Evolutionary conservation across 768 basidiomycete species (phyloP).

Genomic region (Lactifluus subvellereus): DNA sequence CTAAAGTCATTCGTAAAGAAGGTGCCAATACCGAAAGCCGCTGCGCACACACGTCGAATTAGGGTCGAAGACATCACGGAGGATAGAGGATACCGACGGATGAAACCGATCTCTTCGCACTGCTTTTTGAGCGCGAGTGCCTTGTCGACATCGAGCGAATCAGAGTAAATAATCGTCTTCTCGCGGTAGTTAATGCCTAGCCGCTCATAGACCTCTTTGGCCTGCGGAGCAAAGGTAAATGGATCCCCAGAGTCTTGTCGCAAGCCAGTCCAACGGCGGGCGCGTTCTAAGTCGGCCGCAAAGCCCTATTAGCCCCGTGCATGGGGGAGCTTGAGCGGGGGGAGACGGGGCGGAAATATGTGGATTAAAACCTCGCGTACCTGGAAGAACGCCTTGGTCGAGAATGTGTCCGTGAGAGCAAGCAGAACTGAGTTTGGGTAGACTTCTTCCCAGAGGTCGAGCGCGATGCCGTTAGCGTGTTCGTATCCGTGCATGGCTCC

Average conservation of each 20-base stretch:
- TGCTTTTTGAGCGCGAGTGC: conserved; percentile 64
- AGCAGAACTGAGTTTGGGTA: conserved; percentile 54
- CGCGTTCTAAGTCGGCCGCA: conserved; percentile 47
- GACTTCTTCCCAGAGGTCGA: conserved; percentile 83
- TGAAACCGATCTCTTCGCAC: conserved; percentile 67
- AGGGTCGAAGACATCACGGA: conserved; percentile 4
- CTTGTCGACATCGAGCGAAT: conserved; percentile 67
- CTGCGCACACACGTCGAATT: conserved; percentile 35
- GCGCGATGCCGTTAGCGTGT: conserved; percentile 60
- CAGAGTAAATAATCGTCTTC: conserved; percentile 81
- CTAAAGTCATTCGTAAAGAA: conserved; percentile 86
- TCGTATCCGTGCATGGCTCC: conserved; percentile 83
- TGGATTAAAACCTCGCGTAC: conserved; percentile 32
- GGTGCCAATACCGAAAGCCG: conserved; percentile 91
- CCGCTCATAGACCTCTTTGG: conserved; percentile 62
- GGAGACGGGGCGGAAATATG: not conserved
- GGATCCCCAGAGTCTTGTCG: conserved; percentile 96
- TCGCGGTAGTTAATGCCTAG: conserved; percentile 60
- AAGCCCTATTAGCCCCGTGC: conserved; percentile 46
- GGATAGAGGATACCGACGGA: conserved; percentile 36
- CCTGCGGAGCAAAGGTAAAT: conserved; percentile 67
- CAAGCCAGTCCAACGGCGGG: conserved; percentile 70
- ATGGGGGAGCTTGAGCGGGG: not conserved
- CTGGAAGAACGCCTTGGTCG: conserved; percentile 78
- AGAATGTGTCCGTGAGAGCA: conserved; percentile 94